Base-by-base conservation (phyloP, 2,329 filamentous ascomycete genomes). In the Alternaria consortialis region DNA sequence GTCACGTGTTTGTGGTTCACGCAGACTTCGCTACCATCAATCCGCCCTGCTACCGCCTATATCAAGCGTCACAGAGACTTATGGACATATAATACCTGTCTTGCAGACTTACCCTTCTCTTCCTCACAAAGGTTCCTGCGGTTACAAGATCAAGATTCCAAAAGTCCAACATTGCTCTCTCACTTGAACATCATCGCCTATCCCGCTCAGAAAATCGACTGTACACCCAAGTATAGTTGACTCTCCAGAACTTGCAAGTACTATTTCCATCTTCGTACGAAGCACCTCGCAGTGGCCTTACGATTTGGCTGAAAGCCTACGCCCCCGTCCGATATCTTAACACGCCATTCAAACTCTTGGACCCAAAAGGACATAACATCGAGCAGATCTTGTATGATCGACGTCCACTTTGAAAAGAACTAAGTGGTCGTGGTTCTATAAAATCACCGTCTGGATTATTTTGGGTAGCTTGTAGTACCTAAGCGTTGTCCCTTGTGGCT, bases 21-120 rank as follows among this genome's bases (percentile, higher is more conserved):
- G 4, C 20, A 25, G 31, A 15, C 20, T 50, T 50, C 31, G 2
- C 32, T 36, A 50, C 13, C 46, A 17, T 17, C 46, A 36, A 2
- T 50, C 53, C 47, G 52, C 52, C 37, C 53, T 31, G 43, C 34
- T 34, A 60, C 58, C 53, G 58, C 53, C 34, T 40, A 17, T 47
- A 36, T 17, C 29, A 32, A 42, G 34, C 27, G 46, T 57, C 46
- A 42, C 46, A 15, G 34, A 40, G 58, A 52, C 12, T 20, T 57
- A 25, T 36, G 34, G 53, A 5, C 36, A 46, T 31, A 52, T 42
- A 29, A 32, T 36, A 15, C 5, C 17, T 36, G 9, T 12, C 32
- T 0, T 25, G 15, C 13, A 13, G 20, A 50, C 46, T 36, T 37
- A 50, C 32, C 34, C 2, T 43, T 47, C 51, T 43, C 23, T 54